Percentiles rank a stretch among this genome's conserved stretches.
Evolutionary conservation across 345 rosid genomes (phyloP).

Genomic region (Populus tremula): DNA sequence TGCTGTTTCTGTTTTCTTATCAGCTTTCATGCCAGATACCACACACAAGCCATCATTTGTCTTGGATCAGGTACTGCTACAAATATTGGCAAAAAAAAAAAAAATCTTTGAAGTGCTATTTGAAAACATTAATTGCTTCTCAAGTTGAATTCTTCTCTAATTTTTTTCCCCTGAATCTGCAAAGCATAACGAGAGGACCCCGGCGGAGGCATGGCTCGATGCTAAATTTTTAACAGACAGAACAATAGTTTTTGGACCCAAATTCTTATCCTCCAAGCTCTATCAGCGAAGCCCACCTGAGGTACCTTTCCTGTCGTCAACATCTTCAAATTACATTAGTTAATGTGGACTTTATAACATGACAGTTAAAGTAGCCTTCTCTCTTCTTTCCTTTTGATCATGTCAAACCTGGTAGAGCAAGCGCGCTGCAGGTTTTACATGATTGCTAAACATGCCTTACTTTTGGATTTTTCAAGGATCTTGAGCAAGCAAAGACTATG

Average conservation of each 20-base stretch:
- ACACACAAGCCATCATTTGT: constrained; percentile 6
- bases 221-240: constrained; percentile 22
- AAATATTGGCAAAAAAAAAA: no score
- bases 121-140: neutral
- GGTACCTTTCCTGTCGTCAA: neutral
- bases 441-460: neutral
- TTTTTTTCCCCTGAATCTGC: no score
- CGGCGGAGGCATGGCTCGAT: constrained; percentile 26
- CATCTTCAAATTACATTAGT: no score
- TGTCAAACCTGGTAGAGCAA: no score
- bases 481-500: constrained; percentile 18
- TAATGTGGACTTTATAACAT: no score
- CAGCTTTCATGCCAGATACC: constrained; percentile 30
- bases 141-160: neutral
- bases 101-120: no score
- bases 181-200: constrained; percentile 1
- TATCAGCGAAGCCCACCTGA: constrained; percentile 16
- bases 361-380: no score
- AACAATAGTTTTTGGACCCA: constrained; percentile 22
- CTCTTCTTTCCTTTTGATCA: no score
- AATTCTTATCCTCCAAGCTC: constrained; percentile 14
- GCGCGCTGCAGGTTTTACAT: neutral
- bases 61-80: constrained; percentile 10
- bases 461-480: constrained; percentile 7
- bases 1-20: constrained; percentile 16